phyloP scores from a whole-genome alignment of 2,329 filamentous ascomycete genomes.

The Talaromyces rugulosus region DNA sequence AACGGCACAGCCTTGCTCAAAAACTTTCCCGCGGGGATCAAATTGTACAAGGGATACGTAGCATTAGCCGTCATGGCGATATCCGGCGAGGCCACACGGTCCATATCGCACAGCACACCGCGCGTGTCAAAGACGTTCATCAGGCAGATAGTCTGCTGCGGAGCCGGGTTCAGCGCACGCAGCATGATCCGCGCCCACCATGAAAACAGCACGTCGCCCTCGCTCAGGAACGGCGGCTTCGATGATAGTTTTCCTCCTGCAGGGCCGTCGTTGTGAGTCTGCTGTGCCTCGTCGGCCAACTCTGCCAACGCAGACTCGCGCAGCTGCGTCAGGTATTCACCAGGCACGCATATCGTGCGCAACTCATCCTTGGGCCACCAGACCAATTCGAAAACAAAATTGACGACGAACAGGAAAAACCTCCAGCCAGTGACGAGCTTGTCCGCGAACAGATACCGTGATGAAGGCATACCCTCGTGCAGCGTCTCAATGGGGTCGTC shows the following conservation, averaged over 20 bases:
- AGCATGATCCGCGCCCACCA: slow-evolving; percentile 36
- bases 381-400: neutral
- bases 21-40: slow-evolving; percentile 7
- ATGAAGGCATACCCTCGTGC: slow-evolving; percentile 2
- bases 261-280: neutral
- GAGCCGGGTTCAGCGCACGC: slow-evolving; percentile 19
- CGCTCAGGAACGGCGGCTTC: slow-evolving; percentile 40
- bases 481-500: slow-evolving; percentile 5
- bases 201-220: slow-evolving; percentile 44
- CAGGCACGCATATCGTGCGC: slow-evolving; percentile 40
- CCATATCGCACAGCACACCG: slow-evolving; percentile 23
- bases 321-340: slow-evolving; percentile 24
- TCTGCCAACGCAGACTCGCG: slow-evolving; percentile 16
- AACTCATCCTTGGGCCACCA: slow-evolving; percentile 27
- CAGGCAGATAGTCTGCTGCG: slow-evolving; percentile 30
- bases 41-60: neutral
- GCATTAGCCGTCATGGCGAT: slow-evolving; percentile 22
- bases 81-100: slow-evolving; percentile 20
- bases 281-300: slow-evolving; percentile 6
- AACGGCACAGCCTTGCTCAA: slow-evolving; percentile 7
- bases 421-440: slow-evolving; percentile 3
- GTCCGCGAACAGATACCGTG: slow-evolving; percentile 5
- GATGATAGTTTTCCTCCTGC: neutral
- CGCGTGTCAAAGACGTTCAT: slow-evolving; percentile 40
- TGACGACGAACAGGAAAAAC: slow-evolving; percentile 6